These are phyloP conservation scores for Penicillium bialowiezense DNA, from an alignment of 495 filamentous ascomycete genomes.

Conservation along the genomic window DNA sequence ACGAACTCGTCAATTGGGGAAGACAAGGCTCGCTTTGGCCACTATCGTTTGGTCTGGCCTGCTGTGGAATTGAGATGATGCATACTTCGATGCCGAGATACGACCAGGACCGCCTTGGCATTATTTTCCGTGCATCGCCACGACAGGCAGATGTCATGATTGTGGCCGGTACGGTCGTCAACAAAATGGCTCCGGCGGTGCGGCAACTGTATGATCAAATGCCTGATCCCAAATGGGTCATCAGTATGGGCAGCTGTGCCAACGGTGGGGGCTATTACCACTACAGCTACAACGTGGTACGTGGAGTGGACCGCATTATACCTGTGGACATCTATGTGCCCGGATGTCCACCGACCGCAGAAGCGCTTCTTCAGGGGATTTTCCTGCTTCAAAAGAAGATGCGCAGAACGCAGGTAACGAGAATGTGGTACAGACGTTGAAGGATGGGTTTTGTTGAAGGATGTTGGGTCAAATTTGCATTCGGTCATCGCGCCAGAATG, in stretches of 20 bases:
- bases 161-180: constrained; percentile 86
- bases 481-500: too few species aligned
- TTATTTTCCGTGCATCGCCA: constrained; percentile 91
- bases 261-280: constrained; percentile 95
- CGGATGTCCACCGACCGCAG: constrained; percentile 83
- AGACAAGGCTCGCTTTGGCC: constrained; percentile 88
- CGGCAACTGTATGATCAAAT: constrained; percentile 94
- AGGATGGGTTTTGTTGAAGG: too few species aligned
- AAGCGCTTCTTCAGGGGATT: constrained; percentile 86
- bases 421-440: constrained; percentile 37
- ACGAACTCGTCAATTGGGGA: constrained; percentile 84
- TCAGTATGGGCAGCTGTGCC: constrained; percentile 88
- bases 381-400: constrained; percentile 88
- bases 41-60: constrained; percentile 89
- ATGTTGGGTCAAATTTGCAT: too few species aligned
- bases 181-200: constrained; percentile 93
- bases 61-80: constrained; percentile 96
- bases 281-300: constrained; percentile 84
- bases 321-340: constrained; percentile 93
- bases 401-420: constrained; percentile 59
- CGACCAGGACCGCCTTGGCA: constrained; percentile 87
- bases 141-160: constrained; percentile 96
- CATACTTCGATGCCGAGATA: constrained; percentile 89
- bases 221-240: constrained; percentile 90
- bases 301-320: constrained; percentile 86